Conservation (phyloP, 1,284 basidiomycete genomes). For the Trichosporon ovoides region DNA sequence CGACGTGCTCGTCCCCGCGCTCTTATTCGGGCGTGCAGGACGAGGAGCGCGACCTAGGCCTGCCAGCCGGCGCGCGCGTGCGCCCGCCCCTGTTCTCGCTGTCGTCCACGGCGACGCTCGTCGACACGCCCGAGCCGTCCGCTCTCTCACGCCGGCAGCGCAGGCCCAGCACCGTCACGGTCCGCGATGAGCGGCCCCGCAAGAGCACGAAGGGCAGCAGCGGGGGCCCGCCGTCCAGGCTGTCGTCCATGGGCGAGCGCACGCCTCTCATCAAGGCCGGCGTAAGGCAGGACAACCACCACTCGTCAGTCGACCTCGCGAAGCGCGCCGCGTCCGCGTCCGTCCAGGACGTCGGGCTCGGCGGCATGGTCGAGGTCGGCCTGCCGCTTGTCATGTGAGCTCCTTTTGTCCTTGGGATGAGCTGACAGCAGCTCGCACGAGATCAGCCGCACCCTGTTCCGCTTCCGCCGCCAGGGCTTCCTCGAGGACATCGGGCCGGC, state of each 20-base stretch:
- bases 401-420: background rate
- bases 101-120: conserved; percentile 2
- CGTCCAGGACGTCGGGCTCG: conserved; percentile 21
- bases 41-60: conserved; percentile 16
- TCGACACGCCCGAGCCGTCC: conserved; percentile 1
- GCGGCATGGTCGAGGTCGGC: conserved; percentile 38
- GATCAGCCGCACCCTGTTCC: conserved; percentile 62
- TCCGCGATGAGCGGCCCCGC: conserved; percentile 11
- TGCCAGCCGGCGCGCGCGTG: background rate
- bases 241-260: conserved; percentile 24
- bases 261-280: conserved; percentile 46
- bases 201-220: background rate
- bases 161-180: conserved; percentile 39
- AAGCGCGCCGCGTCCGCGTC: conserved; percentile 4
- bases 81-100: background rate
- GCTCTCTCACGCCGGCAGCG: conserved; percentile 18
- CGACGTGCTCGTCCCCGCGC: conserved; percentile 10
- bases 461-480: conserved; percentile 68
- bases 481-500: conserved; percentile 80
- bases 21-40: conserved; percentile 5
- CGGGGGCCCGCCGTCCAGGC: background rate
- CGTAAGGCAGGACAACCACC: conserved; percentile 35
- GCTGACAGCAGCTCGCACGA: conserved; percentile 66
- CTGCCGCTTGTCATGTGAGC: conserved; percentile 41
- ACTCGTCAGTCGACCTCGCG: conserved; percentile 22